Evolutionary conservation across 768 basidiomycete genomes (phyloP).

Genomic region (Rhodotorula sphaerocarpa): DNA sequence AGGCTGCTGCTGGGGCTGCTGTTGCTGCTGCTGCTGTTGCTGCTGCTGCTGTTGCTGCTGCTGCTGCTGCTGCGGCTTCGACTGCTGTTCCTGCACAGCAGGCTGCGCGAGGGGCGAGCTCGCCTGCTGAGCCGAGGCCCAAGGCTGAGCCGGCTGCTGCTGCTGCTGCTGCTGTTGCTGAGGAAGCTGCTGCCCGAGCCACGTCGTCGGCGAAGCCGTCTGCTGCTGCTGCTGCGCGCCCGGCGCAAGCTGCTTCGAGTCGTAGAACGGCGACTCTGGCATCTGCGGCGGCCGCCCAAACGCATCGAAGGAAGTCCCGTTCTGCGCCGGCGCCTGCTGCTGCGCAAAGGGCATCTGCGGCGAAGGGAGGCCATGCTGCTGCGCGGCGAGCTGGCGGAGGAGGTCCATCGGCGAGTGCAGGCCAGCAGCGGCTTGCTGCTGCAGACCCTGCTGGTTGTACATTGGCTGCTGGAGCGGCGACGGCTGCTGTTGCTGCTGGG

Average conservation of each 20-base stretch:
- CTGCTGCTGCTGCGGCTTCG: not conserved
- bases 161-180: conserved; percentile 6
- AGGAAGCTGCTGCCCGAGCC: conserved; percentile 24
- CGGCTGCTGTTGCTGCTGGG: not conserved
- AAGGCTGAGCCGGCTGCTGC: conserved; percentile 42
- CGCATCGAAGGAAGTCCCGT: not conserved
- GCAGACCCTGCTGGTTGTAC: not conserved
- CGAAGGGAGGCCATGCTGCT: not conserved
- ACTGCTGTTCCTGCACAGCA: not conserved
- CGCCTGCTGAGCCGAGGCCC: conserved; percentile 7
- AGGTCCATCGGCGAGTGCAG: conserved; percentile 20
- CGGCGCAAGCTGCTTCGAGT: conserved; percentile 22
- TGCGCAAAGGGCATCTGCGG: not conserved
- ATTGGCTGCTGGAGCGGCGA: not conserved
- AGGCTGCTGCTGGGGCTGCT: no score
- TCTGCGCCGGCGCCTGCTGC: conserved; percentile 5
- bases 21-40: not conserved
- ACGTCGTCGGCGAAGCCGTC: conserved; percentile 4
- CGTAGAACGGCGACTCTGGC: conserved; percentile 19
- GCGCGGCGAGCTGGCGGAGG: conserved; percentile 22
- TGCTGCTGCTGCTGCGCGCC: not conserved
- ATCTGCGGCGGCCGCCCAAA: conserved; percentile 24
- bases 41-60: conserved; percentile 5
- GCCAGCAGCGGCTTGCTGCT: conserved; percentile 4
- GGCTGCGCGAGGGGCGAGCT: no score